phyloP scores from a whole-genome alignment of 78 protist genomes.

The Andalucia godoyi region DNA sequence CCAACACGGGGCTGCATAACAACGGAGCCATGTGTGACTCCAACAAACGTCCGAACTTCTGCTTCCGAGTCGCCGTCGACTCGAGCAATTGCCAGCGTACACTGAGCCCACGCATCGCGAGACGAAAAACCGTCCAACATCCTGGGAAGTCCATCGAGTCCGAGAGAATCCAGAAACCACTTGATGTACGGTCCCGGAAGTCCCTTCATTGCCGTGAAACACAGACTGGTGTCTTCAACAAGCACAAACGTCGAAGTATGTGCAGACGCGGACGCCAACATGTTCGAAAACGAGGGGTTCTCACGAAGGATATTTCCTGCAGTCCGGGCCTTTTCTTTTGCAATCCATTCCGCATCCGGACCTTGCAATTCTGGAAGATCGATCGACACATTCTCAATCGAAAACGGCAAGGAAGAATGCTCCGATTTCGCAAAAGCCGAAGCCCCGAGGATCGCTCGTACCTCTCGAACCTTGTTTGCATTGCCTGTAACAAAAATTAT shows the following conservation, averaged over 20 bases:
- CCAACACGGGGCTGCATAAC: slow-evolving; percentile 47
- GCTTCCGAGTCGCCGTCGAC: background rate
- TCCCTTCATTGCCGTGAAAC: slow-evolving; percentile 89
- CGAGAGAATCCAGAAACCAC: slow-evolving; percentile 86
- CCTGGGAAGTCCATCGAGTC: slow-evolving; percentile 81
- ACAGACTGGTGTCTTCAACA: slow-evolving; percentile 89
- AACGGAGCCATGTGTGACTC: slow-evolving; percentile 23
- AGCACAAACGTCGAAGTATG: slow-evolving; percentile 59
- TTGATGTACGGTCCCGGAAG: slow-evolving; percentile 91
- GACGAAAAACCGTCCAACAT: slow-evolving; percentile 71
- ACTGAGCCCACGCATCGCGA: slow-evolving; percentile 82
- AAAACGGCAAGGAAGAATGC: too few species aligned
- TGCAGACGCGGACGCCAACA: background rate
- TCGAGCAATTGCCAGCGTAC: slow-evolving; percentile 72
- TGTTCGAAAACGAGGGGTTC: too few species aligned
- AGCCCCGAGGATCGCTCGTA: slow-evolving; percentile 43
- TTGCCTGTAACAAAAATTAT: slow-evolving; percentile 80
- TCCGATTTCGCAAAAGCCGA: background rate
- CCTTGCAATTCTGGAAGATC: slow-evolving; percentile 21
- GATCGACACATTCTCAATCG: too few species aligned
- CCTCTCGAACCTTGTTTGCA: slow-evolving; percentile 82
- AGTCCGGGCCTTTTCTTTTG: slow-evolving; percentile 1
- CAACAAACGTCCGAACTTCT: slow-evolving; percentile 1
- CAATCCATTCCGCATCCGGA: background rate
- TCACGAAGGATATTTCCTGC: background rate